Percentiles rank a stretch among this genome's conserved stretches.
These are phyloP conservation scores for Suillus americanus DNA, from an alignment of 768 basidiomycete genomes.

Conservation along the genomic window DNA sequence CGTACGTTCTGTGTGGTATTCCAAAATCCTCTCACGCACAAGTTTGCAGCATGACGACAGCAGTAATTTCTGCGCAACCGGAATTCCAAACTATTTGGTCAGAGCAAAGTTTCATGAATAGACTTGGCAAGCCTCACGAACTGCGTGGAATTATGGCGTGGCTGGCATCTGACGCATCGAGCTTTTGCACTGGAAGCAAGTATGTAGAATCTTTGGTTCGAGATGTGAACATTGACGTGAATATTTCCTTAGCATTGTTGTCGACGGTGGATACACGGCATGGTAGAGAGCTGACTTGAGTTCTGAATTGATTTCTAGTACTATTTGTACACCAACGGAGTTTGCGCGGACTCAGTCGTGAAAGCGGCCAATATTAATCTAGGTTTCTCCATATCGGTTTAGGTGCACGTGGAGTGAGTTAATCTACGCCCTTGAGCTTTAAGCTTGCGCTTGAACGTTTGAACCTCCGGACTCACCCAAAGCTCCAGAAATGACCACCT, in stretches of 20 bases:
- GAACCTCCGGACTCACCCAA: background rate
- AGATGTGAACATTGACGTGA: background rate
- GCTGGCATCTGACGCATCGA: conserved; percentile 68
- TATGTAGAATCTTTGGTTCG: conserved; percentile 35
- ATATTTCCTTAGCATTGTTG: conserved; percentile 4
- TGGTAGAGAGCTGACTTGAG: conserved; percentile 5
- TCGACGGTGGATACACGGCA: conserved; percentile 10
- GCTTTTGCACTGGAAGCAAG: conserved; percentile 76
- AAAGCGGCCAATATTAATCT: no score
- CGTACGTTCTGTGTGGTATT: conserved; percentile 35
- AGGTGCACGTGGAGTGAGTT: background rate
- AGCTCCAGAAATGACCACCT: conserved; percentile 2
- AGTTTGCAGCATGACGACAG: conserved; percentile 57
- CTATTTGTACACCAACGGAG: background rate
- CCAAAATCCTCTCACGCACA: background rate
- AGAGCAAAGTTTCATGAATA: conserved; percentile 56
- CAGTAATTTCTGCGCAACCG: conserved; percentile 57
- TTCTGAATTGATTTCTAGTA: background rate
- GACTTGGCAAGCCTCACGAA: conserved; percentile 65
- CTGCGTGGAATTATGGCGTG: conserved; percentile 62
- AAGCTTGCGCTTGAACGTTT: background rate
- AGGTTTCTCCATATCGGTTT: background rate
- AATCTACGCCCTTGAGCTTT: background rate
- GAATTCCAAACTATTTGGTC: conserved; percentile 62
- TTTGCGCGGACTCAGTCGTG: background rate